Percentiles rank a stretch among this genome's conserved stretches.
phyloP scores from a whole-genome alignment of 2,329 filamentous ascomycete species.

The Cladosporium cucumerinum region DNA sequence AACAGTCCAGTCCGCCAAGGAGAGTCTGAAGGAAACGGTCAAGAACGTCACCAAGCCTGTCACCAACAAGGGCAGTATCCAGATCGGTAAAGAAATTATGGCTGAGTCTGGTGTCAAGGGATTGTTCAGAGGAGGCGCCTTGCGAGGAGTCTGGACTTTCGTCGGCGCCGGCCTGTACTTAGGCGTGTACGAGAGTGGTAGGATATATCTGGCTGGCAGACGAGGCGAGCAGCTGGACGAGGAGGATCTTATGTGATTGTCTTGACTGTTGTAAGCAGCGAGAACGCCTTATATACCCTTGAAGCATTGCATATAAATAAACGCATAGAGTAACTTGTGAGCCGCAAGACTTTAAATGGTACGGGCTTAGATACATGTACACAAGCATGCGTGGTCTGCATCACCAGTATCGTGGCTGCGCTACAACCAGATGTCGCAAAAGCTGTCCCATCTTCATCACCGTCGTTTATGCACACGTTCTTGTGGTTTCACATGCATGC shows the following conservation, averaged over 20 bases:
- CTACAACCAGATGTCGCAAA: background rate
- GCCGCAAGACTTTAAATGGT: background rate
- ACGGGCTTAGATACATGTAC: background rate
- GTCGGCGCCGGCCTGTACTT: constrained; percentile 70
- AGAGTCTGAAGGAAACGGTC: constrained; percentile 29
- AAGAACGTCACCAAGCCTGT: constrained; percentile 33
- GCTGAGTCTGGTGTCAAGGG: constrained; percentile 66
- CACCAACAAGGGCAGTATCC: constrained; percentile 45
- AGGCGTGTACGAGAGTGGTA: constrained; percentile 78
- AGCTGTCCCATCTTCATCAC: background rate
- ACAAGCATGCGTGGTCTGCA: background rate
- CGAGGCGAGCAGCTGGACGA: constrained; percentile 42
- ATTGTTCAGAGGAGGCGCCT: constrained; percentile 70
- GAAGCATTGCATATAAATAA: background rate
- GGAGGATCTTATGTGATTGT: constrained; percentile 24
- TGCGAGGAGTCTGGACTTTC: constrained; percentile 72
- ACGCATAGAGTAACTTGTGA: background rate
- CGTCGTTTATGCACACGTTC: background rate
- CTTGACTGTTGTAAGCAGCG: background rate
- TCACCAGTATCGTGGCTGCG: background rate
- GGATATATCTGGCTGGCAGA: constrained; percentile 49
- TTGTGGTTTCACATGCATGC: background rate
- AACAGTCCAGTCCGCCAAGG: constrained; percentile 31
- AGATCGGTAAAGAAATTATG: constrained; percentile 64
- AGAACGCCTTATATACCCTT: background rate